Conservation (phyloP, 306 rosid species). For the Spatholobus suberectus region DNA sequence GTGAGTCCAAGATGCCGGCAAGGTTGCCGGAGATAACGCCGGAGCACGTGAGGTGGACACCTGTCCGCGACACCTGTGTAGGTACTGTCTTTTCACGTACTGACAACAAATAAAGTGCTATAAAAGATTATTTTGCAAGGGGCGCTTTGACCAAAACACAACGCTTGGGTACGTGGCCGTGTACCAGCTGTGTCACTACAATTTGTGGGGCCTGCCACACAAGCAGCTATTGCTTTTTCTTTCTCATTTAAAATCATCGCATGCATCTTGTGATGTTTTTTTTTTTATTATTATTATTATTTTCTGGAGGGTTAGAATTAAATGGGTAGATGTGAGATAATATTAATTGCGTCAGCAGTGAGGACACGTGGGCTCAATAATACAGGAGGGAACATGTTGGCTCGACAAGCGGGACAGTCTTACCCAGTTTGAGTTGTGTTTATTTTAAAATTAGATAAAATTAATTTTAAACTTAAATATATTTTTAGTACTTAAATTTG, state of each 20-base stretch:
- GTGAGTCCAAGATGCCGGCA: constrained; percentile 40
- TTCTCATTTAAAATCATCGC: constrained; percentile 65
- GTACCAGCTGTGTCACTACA: constrained; percentile 25
- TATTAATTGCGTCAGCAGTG: constrained; percentile 51
- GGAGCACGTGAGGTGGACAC: constrained; percentile 41
- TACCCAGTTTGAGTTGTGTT: neutral
- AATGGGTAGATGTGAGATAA: neutral
- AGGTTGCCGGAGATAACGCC: constrained; percentile 21
- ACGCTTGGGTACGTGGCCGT: constrained; percentile 45
- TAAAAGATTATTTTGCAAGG: constrained; percentile 32
- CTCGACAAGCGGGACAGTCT: neutral
- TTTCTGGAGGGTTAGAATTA: neutral
- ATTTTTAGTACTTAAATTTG: too few species aligned
- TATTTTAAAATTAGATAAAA: too few species aligned
- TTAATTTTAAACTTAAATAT: too few species aligned
- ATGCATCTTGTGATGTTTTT: constrained; percentile 62
- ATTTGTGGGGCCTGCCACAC: constrained; percentile 39
- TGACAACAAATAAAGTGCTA: constrained; percentile 49
- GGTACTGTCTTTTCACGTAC: constrained; percentile 54
- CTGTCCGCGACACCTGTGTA: constrained; percentile 27
- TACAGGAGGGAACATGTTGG: constrained; percentile 29
- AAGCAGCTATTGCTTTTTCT: constrained; percentile 22
- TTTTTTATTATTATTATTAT: neutral
- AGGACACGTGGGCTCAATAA: constrained; percentile 67
- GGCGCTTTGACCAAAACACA: constrained; percentile 49